Evolutionary conservation across 2,329 filamentous ascomycete species (phyloP), one percentile per base, ranked within the genome.

Genomic region (Colletotrichum costaricense): DNA sequence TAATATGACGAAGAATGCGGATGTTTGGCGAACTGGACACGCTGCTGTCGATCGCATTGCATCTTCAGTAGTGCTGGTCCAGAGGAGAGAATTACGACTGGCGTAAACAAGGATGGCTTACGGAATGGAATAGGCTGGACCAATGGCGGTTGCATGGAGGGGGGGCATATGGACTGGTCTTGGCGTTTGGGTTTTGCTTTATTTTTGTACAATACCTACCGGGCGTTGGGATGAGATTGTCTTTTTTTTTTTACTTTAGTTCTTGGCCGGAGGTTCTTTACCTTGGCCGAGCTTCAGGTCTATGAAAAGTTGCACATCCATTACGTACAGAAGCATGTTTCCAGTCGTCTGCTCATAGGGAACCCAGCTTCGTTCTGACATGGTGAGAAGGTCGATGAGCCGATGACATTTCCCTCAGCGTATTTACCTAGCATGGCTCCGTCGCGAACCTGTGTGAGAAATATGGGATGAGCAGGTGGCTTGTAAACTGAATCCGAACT

Each of bases 201-300:
- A 49, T 16, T 57, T 62, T 11, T 73, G 71, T 73, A 73, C 49
- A 57, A 62, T 73, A 73, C 16, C 62, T 42, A 69, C 35, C 24
- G 67, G 67, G 67, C 57, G 71, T 73, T 57, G 30, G 55, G 59
- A 65, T 35, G 55, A 62, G 33, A 22, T 28, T 69, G 55, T 68
- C 26, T 65, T 59, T 35, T 42, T 35, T 42, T 35, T 49, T 26
- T 26, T 26, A 49, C 46, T 69, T 69, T 55, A 63, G 55, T 59
- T 56, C 46, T 69, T 46, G n/a, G 33, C 12, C 26, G 16, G 19
- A 58, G 60, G 70, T 54, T 30, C 28, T 56, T 24, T 49, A 16
- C 55, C 59, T 64, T 42, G 28, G 26, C 38, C 38, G 69, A 35
- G 59, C 38, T 55, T 64, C 52, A 52, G 59, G 33, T 64, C 28